phyloP scores from a whole-genome alignment of 805 yeast species.

The Saturnispora bothae region DNA sequence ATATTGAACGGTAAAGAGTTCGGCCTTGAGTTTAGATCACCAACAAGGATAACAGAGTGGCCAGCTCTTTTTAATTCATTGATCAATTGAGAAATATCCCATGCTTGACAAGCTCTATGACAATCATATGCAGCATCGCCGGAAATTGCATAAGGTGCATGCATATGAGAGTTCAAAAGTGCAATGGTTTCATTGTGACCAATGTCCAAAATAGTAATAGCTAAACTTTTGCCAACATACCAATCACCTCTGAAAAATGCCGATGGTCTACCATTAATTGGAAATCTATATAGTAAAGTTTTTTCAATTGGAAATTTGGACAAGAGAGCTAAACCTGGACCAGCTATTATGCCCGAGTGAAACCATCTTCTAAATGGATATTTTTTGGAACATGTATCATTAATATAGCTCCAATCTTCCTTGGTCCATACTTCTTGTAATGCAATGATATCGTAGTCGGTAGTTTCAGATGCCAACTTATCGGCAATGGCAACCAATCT shows the following conservation, averaged over 20 bases:
- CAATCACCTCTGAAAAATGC: conserved; percentile 95
- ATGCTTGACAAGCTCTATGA: conserved; percentile 90
- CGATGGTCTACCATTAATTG: conserved; percentile 87
- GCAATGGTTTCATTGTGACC: conserved; percentile 47
- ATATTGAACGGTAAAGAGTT: conserved; percentile 74
- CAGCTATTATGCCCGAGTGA: conserved; percentile 76
- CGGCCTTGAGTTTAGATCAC: conserved; percentile 86
- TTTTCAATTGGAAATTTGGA: conserved; percentile 76
- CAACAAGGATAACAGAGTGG: conserved; percentile 78
- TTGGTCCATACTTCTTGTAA: conserved; percentile 92
- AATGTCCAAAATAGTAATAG: conserved; percentile 59
- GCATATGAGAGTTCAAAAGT: conserved; percentile 86
- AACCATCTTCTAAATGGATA: conserved; percentile 64
- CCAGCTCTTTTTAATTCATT: conserved; percentile 58
- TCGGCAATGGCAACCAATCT: conserved; percentile 70
- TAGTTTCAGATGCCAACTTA: conserved; percentile 34
- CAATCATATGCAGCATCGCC: conserved; percentile 89
- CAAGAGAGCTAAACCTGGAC: conserved; percentile 84
- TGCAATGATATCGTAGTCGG: conserved; percentile 72
- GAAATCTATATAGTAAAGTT: conserved; percentile 73
- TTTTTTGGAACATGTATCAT: conserved; percentile 29
- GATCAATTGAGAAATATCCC: conserved; percentile 77
- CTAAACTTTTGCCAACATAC: conserved; percentile 88
- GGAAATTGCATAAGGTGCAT: conserved; percentile 76
- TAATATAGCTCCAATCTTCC: conserved; percentile 68